Conservation (phyloP, 805 yeast genomes). For the Candida sonorensis region DNA sequence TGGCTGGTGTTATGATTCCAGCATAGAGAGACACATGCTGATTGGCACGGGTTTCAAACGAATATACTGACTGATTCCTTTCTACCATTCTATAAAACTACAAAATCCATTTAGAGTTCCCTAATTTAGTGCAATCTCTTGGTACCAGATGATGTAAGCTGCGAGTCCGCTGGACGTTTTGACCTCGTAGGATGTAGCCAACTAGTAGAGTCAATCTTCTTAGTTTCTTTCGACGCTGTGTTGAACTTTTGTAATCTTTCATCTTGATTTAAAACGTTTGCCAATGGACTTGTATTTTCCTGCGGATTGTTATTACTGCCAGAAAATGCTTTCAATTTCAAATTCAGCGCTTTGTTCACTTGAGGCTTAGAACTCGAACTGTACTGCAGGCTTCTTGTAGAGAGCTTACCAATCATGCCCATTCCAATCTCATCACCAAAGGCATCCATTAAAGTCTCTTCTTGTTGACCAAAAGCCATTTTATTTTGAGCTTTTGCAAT, state of each 20-base stretch:
- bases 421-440: conserved; percentile 80
- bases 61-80: too few species aligned
- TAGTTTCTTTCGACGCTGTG: conserved; percentile 40
- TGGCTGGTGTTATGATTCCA: neutral
- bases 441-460: conserved; percentile 51
- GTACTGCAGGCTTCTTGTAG: conserved; percentile 14
- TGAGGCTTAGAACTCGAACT: conserved; percentile 4
- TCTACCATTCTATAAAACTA: too few species aligned
- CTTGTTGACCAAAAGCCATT: conserved; percentile 75
- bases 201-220: conserved; percentile 56
- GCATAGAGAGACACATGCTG: too few species aligned
- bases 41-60: too few species aligned
- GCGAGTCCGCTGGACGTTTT: neutral
- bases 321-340: conserved; percentile 9
- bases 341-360: conserved; percentile 8
- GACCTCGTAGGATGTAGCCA: neutral
- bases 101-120: too few species aligned
- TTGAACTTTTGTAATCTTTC: conserved; percentile 1
- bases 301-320: conserved; percentile 10
- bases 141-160: neutral
- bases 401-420: conserved; percentile 52
- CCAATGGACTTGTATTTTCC: conserved; percentile 16
- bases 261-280: conserved; percentile 7
- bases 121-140: neutral
- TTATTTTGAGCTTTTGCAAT: conserved; percentile 77